Evolutionary conservation across 2,329 filamentous ascomycete genomes (phyloP).

Genomic region (Metarhizium guizhouense): DNA sequence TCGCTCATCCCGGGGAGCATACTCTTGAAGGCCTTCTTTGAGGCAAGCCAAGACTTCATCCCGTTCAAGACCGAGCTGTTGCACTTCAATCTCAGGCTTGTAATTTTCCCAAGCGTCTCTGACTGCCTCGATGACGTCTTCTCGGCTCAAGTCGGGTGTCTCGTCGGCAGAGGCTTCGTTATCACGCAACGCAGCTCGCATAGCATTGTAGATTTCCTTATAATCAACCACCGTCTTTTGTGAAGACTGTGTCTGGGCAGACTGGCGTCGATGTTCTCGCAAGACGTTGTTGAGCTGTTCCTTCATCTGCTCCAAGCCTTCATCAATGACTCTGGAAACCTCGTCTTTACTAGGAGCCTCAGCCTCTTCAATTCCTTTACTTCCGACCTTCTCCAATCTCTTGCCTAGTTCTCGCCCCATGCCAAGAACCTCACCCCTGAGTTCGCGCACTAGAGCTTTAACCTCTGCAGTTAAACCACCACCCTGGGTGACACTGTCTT

Average conservation of each 20-base stretch:
- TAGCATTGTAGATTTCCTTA: constrained; percentile 76
- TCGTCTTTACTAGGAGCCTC: constrained; percentile 56
- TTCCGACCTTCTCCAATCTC: constrained; percentile 64
- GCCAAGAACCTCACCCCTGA: constrained; percentile 84
- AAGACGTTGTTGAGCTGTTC: constrained; percentile 76
- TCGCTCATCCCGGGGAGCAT: constrained; percentile 45
- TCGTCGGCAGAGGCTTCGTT: constrained; percentile 36
- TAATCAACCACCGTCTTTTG: constrained; percentile 58
- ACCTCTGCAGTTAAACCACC: constrained; percentile 87
- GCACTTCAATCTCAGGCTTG: constrained; percentile 84
- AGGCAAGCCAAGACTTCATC: constrained; percentile 85
- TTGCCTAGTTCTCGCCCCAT: constrained; percentile 90
- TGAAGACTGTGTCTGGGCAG: constrained; percentile 53
- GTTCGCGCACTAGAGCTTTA: constrained; percentile 80
- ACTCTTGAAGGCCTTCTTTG: constrained; percentile 74
- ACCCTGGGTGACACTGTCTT: constrained; percentile 81
- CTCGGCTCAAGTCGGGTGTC: constrained; percentile 50
- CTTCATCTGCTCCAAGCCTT: constrained; percentile 73
- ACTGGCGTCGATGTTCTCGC: constrained; percentile 63
- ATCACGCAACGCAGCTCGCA: constrained; percentile 66
- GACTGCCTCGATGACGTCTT: constrained; percentile 80
- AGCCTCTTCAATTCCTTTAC: constrained; percentile 33
- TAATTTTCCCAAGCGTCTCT: constrained; percentile 89
- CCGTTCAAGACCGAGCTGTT: constrained; percentile 81
- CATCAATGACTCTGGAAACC: constrained; percentile 66